These are phyloP conservation scores for Pyrenopolyporus hunteri DNA, from an alignment of 495 filamentous ascomycete genomes.

Conservation along the genomic window DNA sequence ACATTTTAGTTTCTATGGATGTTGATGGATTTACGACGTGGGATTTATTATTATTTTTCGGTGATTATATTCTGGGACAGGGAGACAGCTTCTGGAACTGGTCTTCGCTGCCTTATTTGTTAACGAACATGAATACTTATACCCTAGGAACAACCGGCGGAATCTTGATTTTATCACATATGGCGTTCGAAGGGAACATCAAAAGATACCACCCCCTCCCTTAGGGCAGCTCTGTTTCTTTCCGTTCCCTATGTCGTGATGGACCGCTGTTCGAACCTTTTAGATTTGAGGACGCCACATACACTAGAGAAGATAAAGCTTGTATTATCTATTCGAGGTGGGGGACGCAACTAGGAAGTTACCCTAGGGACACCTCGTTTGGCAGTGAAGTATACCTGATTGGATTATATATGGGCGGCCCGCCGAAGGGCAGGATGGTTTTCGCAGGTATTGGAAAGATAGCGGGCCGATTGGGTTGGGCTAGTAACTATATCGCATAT, in stretches of 20 bases:
- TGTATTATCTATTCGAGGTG: slow-evolving; percentile 29
- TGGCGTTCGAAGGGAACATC: slow-evolving; percentile 36
- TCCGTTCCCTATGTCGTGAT: slow-evolving; percentile 21
- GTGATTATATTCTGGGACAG: slow-evolving; percentile 19
- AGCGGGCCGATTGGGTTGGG: slow-evolving; percentile 6
- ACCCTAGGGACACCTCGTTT: slow-evolving; percentile 6
- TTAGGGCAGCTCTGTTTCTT: slow-evolving; percentile 26
- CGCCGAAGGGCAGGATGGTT: slow-evolving; percentile 13
- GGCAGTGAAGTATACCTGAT: slow-evolving; percentile 32
- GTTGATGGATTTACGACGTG: slow-evolving; percentile 8
- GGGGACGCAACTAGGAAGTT: slow-evolving; percentile 20
- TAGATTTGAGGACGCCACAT: slow-evolving; percentile 37
- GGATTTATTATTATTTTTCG: slow-evolving; percentile 25
- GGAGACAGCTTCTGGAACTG: slow-evolving; percentile 10
- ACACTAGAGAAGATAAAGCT: slow-evolving; percentile 30
- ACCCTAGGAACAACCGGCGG: slow-evolving; percentile 34
- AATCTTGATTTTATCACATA: slow-evolving; percentile 32
- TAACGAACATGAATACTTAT: slow-evolving; percentile 38
- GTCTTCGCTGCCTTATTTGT: slow-evolving; percentile 14
- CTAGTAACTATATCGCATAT: slow-evolving; percentile 6
- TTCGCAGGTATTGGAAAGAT: slow-evolving; percentile 10
- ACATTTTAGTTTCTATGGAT: slow-evolving; percentile 46
- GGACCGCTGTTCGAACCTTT: slow-evolving; percentile 27
- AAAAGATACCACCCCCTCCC: slow-evolving; percentile 37
- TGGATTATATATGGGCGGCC: slow-evolving; percentile 27